Evolutionary conservation across 345 rosid genomes (phyloP).

Genomic region (Abelmoschus esculentus): DNA sequence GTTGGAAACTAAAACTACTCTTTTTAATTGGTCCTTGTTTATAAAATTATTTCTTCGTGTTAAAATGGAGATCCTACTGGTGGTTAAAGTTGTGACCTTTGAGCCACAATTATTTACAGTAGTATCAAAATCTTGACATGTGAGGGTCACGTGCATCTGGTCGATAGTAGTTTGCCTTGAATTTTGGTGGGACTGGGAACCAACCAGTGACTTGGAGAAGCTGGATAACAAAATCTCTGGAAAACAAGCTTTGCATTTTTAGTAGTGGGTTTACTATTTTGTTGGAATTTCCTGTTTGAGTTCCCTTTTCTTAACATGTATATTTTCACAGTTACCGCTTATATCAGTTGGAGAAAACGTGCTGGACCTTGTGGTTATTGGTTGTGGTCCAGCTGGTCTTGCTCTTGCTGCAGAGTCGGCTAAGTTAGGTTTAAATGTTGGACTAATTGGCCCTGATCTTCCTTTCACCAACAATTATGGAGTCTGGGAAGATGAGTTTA

Average conservation of each 20-base stretch:
- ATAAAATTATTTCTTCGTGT: not conserved
- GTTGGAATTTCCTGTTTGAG: not conserved
- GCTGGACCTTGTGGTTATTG: slow-evolving; percentile 88
- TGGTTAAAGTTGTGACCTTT: not conserved
- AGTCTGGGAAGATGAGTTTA: slow-evolving; percentile 98
- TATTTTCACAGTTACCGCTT: slow-evolving; percentile 46
- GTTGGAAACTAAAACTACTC: not conserved
- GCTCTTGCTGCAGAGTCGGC: slow-evolving; percentile 96
- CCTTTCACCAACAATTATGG: slow-evolving; percentile 97
- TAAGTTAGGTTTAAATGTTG: slow-evolving; percentile 71
- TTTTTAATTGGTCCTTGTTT: not conserved
- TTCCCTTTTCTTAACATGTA: not conserved
- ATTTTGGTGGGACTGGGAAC: not conserved
- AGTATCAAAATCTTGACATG: not conserved
- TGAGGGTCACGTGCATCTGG: slow-evolving; percentile 1
- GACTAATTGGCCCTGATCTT: slow-evolving; percentile 93
- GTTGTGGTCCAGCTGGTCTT: slow-evolving; percentile 98
- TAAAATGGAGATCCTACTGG: not conserved
- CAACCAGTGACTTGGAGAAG: no score
- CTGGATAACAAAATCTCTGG: no score
- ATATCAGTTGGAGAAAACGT: slow-evolving; percentile 42
- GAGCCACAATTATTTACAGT: not conserved
- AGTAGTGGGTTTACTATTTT: not conserved
- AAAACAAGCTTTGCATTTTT: not conserved
- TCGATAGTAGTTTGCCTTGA: not conserved